phyloP scores from a whole-genome alignment of 306 rosid genomes.

The Rubus parviflorus region DNA sequence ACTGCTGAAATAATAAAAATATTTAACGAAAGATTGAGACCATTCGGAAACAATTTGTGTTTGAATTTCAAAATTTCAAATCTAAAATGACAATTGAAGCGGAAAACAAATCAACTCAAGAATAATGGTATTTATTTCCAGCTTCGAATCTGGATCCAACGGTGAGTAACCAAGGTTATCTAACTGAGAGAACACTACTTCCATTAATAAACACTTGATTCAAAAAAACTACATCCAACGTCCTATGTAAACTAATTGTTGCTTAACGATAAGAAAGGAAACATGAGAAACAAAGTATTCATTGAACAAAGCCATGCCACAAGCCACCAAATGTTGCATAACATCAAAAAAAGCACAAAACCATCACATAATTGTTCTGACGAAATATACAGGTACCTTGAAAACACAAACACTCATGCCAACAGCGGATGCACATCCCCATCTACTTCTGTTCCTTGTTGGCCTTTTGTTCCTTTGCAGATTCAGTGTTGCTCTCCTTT shows the following conservation, averaged over 20 bases:
- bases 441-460: constrained; percentile 30
- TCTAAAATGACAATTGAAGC: too few species aligned
- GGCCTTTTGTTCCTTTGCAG: constrained; percentile 37
- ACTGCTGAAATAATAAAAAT: too few species aligned
- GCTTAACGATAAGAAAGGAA: background rate
- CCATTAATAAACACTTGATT: background rate
- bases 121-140: too few species aligned
- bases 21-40: too few species aligned
- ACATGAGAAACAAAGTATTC: background rate
- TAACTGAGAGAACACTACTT: background rate
- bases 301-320: background rate
- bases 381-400: background rate
- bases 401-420: background rate
- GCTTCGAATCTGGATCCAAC: too few species aligned
- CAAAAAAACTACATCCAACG: background rate
- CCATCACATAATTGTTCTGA: background rate
- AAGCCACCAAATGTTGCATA: background rate
- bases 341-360: background rate
- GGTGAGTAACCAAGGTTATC: too few species aligned
- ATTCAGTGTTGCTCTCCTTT: constrained; percentile 27
- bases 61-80: too few species aligned
- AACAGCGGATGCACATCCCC: background rate
- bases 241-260: background rate
- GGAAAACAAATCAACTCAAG: too few species aligned
- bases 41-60: too few species aligned